A percentile compares a stretch with the other conserved stretches of the same genome.
Evolutionary conservation across 345 rosid species (phyloP).

Genomic region (Moringa oleifera): DNA sequence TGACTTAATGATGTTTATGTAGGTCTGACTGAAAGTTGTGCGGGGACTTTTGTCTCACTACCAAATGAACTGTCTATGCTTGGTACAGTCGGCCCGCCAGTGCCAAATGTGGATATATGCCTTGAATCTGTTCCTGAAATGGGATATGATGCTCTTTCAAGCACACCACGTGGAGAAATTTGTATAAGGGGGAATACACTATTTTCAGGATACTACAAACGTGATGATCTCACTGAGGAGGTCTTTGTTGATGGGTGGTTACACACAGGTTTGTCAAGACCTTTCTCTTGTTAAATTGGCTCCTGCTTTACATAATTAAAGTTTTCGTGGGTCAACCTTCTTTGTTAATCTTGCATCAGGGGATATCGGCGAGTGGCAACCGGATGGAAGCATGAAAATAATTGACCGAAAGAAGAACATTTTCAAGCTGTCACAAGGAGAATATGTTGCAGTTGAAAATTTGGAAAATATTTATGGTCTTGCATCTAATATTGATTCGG

Average conservation of each 20-base stretch:
- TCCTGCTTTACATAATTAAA: not conserved
- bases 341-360: slow-evolving; percentile 35
- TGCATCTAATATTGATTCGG: slow-evolving; percentile 66
- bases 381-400: slow-evolving; percentile 88
- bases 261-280: slow-evolving; percentile 62
- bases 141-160: slow-evolving; percentile 88
- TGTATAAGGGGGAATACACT: slow-evolving; percentile 71
- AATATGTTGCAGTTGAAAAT: slow-evolving; percentile 95
- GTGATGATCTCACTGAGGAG: slow-evolving; percentile 84
- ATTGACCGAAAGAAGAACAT: slow-evolving; percentile 94
- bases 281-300: slow-evolving; percentile 1
- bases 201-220: slow-evolving; percentile 87
- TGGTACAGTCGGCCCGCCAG: slow-evolving; percentile 96
- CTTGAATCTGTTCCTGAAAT: slow-evolving; percentile 95
- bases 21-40: slow-evolving; percentile 97
- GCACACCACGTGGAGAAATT: slow-evolving; percentile 80
- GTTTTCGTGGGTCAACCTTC: slow-evolving; percentile 4
- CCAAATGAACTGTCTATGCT: slow-evolving; percentile 75
- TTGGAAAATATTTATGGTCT: slow-evolving; percentile 79
- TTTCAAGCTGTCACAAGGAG: slow-evolving; percentile 97
- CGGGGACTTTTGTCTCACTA: slow-evolving; percentile 85
- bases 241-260: slow-evolving; percentile 90
- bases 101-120: slow-evolving; percentile 86
- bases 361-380: slow-evolving; percentile 98
- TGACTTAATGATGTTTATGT: slow-evolving; percentile 11